Percentiles rank a stretch among this genome's conserved stretches.
These are phyloP conservation scores for Picea mariana DNA, from an alignment of 83 land plant species.

Conservation along the genomic window DNA sequence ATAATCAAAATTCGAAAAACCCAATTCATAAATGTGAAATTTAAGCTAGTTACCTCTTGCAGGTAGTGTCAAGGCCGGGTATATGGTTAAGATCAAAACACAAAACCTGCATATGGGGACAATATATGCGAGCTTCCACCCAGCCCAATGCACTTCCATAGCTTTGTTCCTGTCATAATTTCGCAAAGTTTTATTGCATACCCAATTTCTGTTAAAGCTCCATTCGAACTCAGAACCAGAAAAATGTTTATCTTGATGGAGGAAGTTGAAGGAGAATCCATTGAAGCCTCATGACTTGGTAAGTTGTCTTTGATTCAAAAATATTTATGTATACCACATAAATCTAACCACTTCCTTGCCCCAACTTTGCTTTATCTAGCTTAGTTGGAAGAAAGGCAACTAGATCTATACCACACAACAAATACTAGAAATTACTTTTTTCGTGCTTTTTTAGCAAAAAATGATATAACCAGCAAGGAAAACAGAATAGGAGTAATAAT, in stretches of 20 bases:
- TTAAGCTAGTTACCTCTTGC: constrained; percentile 34
- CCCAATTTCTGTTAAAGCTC: not conserved
- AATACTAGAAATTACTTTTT: no score
- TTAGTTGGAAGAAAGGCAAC: no score
- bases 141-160: constrained; percentile 52
- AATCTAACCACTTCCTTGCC: no score
- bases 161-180: constrained; percentile 15
- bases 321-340: no score
- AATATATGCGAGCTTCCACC: constrained; percentile 48
- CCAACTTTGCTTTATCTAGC: no score
- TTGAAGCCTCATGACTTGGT: no score
- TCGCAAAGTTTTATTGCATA: not conserved
- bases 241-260: not conserved
- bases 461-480: no score
- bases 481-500: no score
- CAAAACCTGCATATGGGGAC: constrained; percentile 46
- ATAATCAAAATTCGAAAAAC: not conserved
- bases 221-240: not conserved
- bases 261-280: not conserved
- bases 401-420: no score
- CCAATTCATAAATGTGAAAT: not conserved
- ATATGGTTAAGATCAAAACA: constrained; percentile 54
- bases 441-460: no score
- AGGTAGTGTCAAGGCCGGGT: constrained; percentile 39
- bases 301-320: no score